Base-by-base conservation (phyloP, 805 yeast genomes). In the Suhomyces sp. region DNA sequence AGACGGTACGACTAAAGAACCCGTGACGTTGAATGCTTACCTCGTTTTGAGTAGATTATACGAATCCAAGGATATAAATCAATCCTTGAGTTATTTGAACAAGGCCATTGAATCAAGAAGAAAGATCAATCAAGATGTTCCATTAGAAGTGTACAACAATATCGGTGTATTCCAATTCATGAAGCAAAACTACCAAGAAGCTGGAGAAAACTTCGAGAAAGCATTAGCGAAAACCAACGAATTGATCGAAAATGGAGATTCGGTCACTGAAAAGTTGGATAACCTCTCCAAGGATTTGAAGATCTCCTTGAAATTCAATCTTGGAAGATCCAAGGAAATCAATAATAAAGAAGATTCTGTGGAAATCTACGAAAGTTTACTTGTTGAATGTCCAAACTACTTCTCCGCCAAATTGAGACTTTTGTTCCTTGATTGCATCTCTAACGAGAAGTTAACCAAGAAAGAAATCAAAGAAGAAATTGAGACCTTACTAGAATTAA, bases 151-250 rank as follows among this genome's bases (percentile, higher is more conserved):
- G 19, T 69, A 80, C 50, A 88, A 88, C 54, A 93, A 93, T 50
- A 69, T 88, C 46, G 98, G 95, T 28, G 95, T 86, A 4, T 77
- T 88, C 58, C 76, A 85, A 38, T 83, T 84, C 52, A 67, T 80
- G 43, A 79, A 74, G 43, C 79, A 79, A 17, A 77, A 81, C 47
- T 64, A 60, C 33, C 79, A 70, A 2, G 75, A 74, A 4, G 81
- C 97, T 0, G 58, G 70, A 14, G 63, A 68, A 4, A 69, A 70
- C 40, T 85, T 86, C 51, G 61, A 71, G 38, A 54, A 56, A 26
- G 80, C 88, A 1, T 38, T 56, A 5, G 55, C 65, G n/a, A 67
- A 59, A 39, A 50, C 68, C 12, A 47, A 59, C 4, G 48, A 46
- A 6, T 58, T 43, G 47, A 18, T 62, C 73, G 26, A 74, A 83